Percentiles rank a stretch among this genome's conserved stretches.
phyloP scores from a whole-genome alignment of 1,284 basidiomycete species.

The Leccinum huronense region DNA sequence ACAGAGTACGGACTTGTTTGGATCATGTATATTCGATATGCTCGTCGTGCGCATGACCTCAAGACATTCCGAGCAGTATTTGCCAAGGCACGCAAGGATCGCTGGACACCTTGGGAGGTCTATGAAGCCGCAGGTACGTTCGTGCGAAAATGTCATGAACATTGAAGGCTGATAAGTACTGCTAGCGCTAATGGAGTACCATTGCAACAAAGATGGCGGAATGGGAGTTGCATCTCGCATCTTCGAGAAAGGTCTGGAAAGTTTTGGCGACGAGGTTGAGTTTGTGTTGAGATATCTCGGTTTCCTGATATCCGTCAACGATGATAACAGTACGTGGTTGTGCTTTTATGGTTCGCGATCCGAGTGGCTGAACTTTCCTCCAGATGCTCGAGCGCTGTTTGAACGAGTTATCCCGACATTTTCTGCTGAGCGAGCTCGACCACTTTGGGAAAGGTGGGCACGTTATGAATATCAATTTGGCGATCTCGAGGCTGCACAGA shows the following conservation, averaged over 20 bases:
- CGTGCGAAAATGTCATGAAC: constrained; percentile 9
- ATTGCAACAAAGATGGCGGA: constrained; percentile 77
- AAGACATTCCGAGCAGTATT: constrained; percentile 82
- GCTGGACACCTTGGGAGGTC: constrained; percentile 88
- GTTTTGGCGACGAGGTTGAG: constrained; percentile 80
- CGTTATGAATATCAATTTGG: constrained; percentile 95
- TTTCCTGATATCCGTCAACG: constrained; percentile 93
- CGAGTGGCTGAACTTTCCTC: constrained; percentile 5
- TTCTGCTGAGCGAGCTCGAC: constrained; percentile 74
- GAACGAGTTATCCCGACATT: constrained; percentile 85
- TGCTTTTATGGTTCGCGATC: constrained; percentile 1
- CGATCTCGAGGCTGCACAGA: constrained; percentile 85
- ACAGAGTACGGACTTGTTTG: constrained; percentile 69
- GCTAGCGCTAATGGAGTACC: constrained; percentile 92
- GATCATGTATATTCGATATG: constrained; percentile 89
- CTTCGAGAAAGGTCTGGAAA: constrained; percentile 91
- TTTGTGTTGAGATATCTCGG: constrained; percentile 89
- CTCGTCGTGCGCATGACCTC: constrained; percentile 43
- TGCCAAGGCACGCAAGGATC: constrained; percentile 81
- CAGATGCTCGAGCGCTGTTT: constrained; percentile 94
- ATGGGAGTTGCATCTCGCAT: constrained; percentile 85
- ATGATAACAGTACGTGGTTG: constrained; percentile 79
- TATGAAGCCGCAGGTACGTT: constrained; percentile 86
- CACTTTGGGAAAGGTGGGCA: constrained; percentile 95
- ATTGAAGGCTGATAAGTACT: constrained; percentile 14